Evolutionary conservation across 2,329 filamentous ascomycete genomes (phyloP).

Genomic region (Botrytis galanthina): DNA sequence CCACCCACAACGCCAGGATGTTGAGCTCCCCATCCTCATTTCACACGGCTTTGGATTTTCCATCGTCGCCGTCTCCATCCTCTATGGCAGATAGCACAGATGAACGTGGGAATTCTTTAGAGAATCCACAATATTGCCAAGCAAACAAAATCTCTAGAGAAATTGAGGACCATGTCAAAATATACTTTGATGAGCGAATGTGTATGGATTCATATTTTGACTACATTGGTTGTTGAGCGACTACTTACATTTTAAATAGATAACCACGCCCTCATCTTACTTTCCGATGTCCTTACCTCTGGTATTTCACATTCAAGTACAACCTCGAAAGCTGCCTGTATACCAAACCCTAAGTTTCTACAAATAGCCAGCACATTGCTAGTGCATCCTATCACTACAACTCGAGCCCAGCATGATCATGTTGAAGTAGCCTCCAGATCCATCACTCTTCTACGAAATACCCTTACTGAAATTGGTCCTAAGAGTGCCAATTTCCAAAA

Average conservation of each 20-base stretch:
- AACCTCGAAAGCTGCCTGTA: slow-evolving; percentile 48
- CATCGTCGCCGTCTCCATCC: background rate
- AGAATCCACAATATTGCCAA: slow-evolving; percentile 4
- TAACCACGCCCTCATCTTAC: slow-evolving; percentile 58
- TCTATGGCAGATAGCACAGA: slow-evolving; percentile 11
- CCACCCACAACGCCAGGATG: background rate
- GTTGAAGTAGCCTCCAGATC: slow-evolving; percentile 62
- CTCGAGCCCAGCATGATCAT: slow-evolving; percentile 63
- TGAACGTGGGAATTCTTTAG: background rate
- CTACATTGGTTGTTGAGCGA: background rate
- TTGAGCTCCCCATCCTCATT: slow-evolving; percentile 15
- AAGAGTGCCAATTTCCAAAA: slow-evolving; percentile 65
- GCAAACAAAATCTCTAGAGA: slow-evolving; percentile 10
- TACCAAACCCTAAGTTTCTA: slow-evolving; percentile 71
- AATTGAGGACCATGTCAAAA: slow-evolving; percentile 12
- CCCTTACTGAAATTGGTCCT: slow-evolving; percentile 65
- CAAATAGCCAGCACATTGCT: slow-evolving; percentile 76
- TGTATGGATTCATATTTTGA: slow-evolving; percentile 12
- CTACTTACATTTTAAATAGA: slow-evolving; percentile 41
- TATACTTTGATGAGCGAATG: slow-evolving; percentile 20
- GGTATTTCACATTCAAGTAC: slow-evolving; percentile 43
- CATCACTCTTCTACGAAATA: slow-evolving; percentile 65
- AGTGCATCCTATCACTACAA: slow-evolving; percentile 79
- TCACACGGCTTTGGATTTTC: slow-evolving; percentile 2
- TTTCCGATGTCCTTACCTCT: slow-evolving; percentile 61